These are phyloP conservation scores for Colletotrichum lini DNA, from an alignment of 2,329 filamentous ascomycete species.

Conservation along the genomic window DNA sequence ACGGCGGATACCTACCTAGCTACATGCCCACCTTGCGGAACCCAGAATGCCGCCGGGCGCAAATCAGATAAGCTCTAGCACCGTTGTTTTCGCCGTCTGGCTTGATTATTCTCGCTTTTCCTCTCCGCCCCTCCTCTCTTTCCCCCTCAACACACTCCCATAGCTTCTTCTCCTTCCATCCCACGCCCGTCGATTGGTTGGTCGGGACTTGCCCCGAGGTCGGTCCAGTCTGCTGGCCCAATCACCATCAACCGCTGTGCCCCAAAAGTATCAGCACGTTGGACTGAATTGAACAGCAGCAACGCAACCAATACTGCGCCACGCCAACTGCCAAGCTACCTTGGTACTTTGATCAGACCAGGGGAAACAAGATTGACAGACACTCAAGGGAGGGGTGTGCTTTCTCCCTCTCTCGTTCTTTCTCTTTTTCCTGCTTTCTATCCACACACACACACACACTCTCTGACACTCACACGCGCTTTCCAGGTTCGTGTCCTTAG, in stretches of 20 bases:
- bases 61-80: constrained; percentile 24
- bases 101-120: background rate
- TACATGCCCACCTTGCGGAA: too few relatives aligned
- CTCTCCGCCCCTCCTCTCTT: background rate
- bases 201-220: background rate
- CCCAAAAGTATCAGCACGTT: too few relatives aligned
- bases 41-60: background rate
- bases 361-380: constrained; percentile 30
- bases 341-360: constrained; percentile 19
- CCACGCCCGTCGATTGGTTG: background rate
- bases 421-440: constrained; percentile 1
- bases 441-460: too few relatives aligned
- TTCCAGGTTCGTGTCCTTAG: background rate
- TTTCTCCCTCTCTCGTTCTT: background rate
- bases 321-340: constrained; percentile 27
- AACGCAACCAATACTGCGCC: constrained; percentile 26
- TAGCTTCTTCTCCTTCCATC: background rate
- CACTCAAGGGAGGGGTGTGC: constrained; percentile 5
- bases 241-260: too few relatives aligned
- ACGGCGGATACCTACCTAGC: too few relatives aligned
- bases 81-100: background rate
- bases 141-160: background rate
- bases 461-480: background rate
- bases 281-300: background rate
- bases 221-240: too few relatives aligned